Evolutionary conservation across 192 early-diverging fungal species (phyloP).

Genomic region (Thamnidium elegans): DNA sequence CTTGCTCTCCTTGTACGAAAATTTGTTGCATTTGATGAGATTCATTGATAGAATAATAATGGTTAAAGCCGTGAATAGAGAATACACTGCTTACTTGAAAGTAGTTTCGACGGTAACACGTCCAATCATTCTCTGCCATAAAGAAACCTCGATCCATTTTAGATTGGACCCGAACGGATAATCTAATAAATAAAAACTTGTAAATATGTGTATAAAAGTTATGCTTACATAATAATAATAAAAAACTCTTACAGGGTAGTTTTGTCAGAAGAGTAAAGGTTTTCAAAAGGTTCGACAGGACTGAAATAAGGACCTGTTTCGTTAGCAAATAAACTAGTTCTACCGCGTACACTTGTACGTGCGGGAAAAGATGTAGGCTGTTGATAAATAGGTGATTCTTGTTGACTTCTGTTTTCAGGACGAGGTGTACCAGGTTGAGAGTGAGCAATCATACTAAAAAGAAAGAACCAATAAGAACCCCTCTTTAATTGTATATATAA

Average conservation of each 20-base stretch:
- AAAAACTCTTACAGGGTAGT: constrained; percentile 19
- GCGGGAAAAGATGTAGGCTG: background rate
- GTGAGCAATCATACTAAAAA: constrained; percentile 20
- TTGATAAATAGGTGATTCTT: constrained; percentile 11
- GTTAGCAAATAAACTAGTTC: constrained; percentile 1
- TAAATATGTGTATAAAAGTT: background rate
- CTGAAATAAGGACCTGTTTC: constrained; percentile 22
- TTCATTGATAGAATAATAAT: constrained; percentile 1
- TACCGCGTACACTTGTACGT: constrained; percentile 3
- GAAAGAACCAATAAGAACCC: constrained; percentile 1
- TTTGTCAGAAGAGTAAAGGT: constrained; percentile 19
- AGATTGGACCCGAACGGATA: constrained; percentile 51
- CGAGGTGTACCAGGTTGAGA: constrained; percentile 33
- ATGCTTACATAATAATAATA: too few relatives aligned
- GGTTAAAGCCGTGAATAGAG: constrained; percentile 28
- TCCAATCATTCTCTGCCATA: constrained; percentile 72
- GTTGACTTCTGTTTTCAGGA: constrained; percentile 7
- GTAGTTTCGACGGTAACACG: constrained; percentile 88
- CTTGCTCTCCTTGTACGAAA: constrained; percentile 45
- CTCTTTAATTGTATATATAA: constrained; percentile 1
- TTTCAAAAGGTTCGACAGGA: constrained; percentile 19
- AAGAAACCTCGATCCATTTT: constrained; percentile 83
- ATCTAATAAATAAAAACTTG: constrained; percentile 32
- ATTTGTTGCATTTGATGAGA: constrained; percentile 47
- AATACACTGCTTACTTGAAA: constrained; percentile 68